Evolutionary conservation across 768 basidiomycete genomes (phyloP).

Genomic region (Lepiota brunneoincarnata): DNA sequence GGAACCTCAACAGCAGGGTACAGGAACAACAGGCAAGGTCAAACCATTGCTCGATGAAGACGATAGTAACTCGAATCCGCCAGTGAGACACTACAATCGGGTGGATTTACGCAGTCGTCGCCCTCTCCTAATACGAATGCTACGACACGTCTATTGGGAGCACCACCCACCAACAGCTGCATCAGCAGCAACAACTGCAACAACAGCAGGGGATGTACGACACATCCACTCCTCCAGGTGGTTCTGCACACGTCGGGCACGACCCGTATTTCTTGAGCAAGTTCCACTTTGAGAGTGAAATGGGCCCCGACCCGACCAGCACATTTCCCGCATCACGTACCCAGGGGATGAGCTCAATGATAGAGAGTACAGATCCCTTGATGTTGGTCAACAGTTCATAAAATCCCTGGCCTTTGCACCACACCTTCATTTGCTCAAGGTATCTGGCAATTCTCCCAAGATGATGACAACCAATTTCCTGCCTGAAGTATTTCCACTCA

Average conservation of each 20-base stretch:
- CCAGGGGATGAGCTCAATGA: no score
- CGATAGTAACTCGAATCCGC: neutral
- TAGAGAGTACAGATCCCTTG: no score
- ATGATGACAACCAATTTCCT: no score
- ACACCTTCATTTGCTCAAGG: no score
- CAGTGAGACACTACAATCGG: neutral
- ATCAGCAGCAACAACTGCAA: constrained; percentile 3
- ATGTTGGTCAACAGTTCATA: no score
- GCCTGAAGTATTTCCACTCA: no score
- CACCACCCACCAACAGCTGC: neutral
- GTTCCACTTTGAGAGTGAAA: constrained; percentile 77
- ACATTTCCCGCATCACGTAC: no score
- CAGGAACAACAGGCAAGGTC: constrained; percentile 15
- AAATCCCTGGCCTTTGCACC: no score
- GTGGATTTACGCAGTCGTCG: neutral
- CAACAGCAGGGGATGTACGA: neutral
- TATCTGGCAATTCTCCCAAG: no score
- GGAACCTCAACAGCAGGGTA: constrained; percentile 19
- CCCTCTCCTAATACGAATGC: neutral
- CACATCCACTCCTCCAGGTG: constrained; percentile 2
- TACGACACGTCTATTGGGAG: neutral
- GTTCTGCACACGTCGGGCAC: constrained; percentile 4
- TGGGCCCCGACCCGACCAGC: no score
- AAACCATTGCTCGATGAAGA: constrained; percentile 11
- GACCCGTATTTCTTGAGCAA: constrained; percentile 34